Conservation (phyloP, 805 yeast genomes). For the Pichia exigua region DNA sequence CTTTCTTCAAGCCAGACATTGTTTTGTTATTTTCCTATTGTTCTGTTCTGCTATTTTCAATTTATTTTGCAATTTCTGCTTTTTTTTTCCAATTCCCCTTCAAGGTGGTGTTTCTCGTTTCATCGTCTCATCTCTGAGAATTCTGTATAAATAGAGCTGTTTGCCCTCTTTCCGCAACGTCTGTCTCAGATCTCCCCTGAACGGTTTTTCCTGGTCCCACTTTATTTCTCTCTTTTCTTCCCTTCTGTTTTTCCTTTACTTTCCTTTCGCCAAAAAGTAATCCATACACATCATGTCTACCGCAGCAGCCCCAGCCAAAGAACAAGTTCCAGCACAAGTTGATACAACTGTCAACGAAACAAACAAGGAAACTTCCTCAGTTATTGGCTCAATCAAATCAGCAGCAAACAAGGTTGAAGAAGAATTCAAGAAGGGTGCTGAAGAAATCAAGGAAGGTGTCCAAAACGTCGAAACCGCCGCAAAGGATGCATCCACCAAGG, state of each 20-base stretch:
- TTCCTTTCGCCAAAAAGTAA: no score
- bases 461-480: constrained; percentile 3
- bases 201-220: not conserved
- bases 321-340: not conserved
- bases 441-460: constrained; percentile 8
- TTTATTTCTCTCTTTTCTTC: not conserved
- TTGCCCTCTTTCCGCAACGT: not conserved
- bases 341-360: not conserved
- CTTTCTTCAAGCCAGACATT: no score
- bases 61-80: not conserved
- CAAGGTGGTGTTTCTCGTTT: no score
- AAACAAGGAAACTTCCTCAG: constrained; percentile 6
- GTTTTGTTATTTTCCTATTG: no score
- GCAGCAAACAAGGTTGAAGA: constrained; percentile 17
- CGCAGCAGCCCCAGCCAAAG: constrained; percentile 1
- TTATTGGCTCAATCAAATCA: constrained; percentile 7
- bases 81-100: no score
- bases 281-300: not conserved
- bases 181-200: no score
- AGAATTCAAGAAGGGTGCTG: constrained; percentile 2
- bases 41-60: no score
- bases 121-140: not conserved
- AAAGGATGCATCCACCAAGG: constrained; percentile 1
- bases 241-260: not conserved
- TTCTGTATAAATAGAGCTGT: not conserved